Percentiles rank a stretch among this genome's conserved stretches.
Evolutionary conservation across 2,329 filamentous ascomycete species (phyloP).

Genomic region (Diplocarpon mali): DNA sequence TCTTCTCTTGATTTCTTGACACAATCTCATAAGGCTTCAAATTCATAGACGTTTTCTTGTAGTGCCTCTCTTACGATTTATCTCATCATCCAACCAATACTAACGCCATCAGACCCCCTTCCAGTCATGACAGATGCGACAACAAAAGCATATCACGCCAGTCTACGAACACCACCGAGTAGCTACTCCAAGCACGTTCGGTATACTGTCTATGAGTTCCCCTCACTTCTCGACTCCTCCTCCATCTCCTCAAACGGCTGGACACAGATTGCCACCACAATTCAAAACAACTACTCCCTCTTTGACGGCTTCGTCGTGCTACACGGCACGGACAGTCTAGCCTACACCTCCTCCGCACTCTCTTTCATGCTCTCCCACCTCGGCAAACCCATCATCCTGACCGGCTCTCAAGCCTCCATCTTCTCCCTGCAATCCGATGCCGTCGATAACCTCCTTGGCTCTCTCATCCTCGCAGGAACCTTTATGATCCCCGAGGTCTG

Average conservation of each 20-base stretch:
- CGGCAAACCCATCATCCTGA: conserved; percentile 61
- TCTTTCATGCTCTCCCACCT: conserved; percentile 66
- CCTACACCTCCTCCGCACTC: conserved; percentile 58
- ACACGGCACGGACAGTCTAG: conserved; percentile 59
- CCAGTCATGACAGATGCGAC: conserved; percentile 22
- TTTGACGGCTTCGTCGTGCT: conserved; percentile 65
- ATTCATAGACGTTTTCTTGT: too few species aligned
- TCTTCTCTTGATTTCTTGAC: too few species aligned
- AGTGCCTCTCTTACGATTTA: not conserved
- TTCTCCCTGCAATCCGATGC: conserved; percentile 62
- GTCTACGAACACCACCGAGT: conserved; percentile 46
- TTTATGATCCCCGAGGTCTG: conserved; percentile 68
- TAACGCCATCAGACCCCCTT: conserved; percentile 21
- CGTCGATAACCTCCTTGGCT: conserved; percentile 59
- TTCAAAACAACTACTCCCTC: conserved; percentile 54
- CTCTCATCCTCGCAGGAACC: conserved; percentile 59
- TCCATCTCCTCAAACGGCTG: conserved; percentile 63
- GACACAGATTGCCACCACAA: conserved; percentile 49
- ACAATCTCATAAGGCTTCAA: too few species aligned
- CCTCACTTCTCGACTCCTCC: conserved; percentile 56
- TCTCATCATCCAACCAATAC: not conserved
- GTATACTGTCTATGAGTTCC: conserved; percentile 59
- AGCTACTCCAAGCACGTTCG: conserved; percentile 53
- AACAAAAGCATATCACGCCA: conserved; percentile 21
- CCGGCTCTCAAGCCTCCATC: conserved; percentile 54